Conservation (phyloP, 1,284 basidiomycete species). For the Ganoderma leucocontextum region DNA sequence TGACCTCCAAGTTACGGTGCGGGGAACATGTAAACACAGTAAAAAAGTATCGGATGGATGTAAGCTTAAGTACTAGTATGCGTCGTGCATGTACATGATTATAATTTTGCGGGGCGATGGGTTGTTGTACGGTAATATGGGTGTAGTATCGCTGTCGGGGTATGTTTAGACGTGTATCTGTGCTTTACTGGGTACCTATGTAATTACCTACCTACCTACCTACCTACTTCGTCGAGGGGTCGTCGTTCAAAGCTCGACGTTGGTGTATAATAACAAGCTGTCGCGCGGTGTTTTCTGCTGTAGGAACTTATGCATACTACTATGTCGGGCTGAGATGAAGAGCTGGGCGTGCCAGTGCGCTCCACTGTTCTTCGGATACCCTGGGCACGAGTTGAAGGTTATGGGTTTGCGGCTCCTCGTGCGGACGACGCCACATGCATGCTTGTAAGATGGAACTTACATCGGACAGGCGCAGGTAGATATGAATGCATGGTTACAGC, state of each 20-base stretch:
- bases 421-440: not conserved
- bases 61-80: not conserved
- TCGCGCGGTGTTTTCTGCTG: not conserved
- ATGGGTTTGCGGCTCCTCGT: not conserved
- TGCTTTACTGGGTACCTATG: not conserved
- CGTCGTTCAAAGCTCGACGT: no score
- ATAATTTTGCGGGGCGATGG: not conserved
- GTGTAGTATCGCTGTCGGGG: not conserved
- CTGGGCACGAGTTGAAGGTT: not conserved
- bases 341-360: no score
- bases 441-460: no score
- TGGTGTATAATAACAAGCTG: not conserved
- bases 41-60: not conserved
- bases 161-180: not conserved
- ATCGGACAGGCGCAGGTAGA: not conserved
- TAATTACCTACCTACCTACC: not conserved
- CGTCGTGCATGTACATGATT: not conserved
- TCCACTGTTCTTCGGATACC: not conserved
- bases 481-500: not conserved
- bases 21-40: not conserved
- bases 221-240: not conserved
- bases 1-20: not conserved
- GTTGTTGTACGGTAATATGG: not conserved
- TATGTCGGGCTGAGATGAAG: no score
- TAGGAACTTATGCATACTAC: no score